These are phyloP conservation scores for Soucietia sequanensis DNA, from an alignment of 805 yeast species.

Conservation along the genomic window DNA sequence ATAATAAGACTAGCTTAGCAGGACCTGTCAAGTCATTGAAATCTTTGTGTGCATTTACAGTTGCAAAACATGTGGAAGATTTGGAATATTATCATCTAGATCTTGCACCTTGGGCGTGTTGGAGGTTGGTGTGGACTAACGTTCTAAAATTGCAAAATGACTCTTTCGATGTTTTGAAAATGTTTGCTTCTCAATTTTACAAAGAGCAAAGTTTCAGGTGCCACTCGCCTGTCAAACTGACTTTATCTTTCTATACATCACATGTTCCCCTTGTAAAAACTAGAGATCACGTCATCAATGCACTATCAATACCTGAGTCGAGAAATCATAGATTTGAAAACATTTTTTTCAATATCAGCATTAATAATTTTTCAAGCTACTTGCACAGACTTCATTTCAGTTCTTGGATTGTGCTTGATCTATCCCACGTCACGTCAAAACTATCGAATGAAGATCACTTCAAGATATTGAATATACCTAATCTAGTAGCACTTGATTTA, in stretches of 20 bases:
- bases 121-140: constrained; percentile 32
- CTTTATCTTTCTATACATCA: no score
- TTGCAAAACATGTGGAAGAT: constrained; percentile 26
- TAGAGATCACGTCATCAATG: not conserved
- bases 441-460: constrained; percentile 21
- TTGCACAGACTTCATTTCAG: constrained; percentile 14
- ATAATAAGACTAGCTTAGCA: not conserved
- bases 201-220: constrained; percentile 18
- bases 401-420: constrained; percentile 25
- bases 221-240: no score
- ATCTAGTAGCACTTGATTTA: constrained; percentile 28
- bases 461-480: constrained; percentile 23
- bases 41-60: constrained; percentile 22
- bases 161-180: constrained; percentile 24
- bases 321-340: constrained; percentile 34
- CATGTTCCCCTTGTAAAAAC: not conserved
- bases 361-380: constrained; percentile 18
- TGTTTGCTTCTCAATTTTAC: constrained; percentile 25
- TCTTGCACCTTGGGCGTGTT: constrained; percentile 25
- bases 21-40: constrained; percentile 11
- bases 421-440: constrained; percentile 13
- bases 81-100: constrained; percentile 18
- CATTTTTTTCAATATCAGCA: constrained; percentile 27
- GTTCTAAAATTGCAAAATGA: constrained; percentile 26
- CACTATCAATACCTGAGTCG: constrained; percentile 9